These are phyloP conservation scores for Fusarium sp. DNA, from an alignment of 2,329 filamentous ascomycete species.

Conservation along the genomic window DNA sequence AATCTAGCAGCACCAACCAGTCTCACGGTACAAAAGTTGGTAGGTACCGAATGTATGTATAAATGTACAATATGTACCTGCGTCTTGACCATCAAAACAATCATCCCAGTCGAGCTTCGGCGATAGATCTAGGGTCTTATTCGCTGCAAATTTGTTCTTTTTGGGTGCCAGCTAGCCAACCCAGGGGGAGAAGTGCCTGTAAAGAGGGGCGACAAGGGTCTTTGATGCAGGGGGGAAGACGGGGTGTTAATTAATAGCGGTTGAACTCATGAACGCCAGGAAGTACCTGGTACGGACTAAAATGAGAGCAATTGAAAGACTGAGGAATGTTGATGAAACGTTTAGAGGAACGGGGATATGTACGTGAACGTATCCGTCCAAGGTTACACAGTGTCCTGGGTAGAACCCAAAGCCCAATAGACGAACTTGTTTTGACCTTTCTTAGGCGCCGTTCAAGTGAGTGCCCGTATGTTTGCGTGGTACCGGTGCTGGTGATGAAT, in stretches of 20 bases:
- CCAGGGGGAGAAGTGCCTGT: constrained; percentile 15
- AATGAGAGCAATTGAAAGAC: constrained; percentile 6
- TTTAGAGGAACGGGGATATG: constrained; percentile 16
- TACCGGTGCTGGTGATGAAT: background rate
- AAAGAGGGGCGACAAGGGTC: constrained; percentile 33
- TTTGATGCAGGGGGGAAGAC: constrained; percentile 38
- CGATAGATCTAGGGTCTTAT: constrained; percentile 14
- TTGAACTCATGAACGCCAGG: constrained; percentile 16
- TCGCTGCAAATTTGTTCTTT: constrained; percentile 7
- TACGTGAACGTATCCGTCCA: constrained; percentile 23
- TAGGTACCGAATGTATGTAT: background rate
- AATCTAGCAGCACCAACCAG: constrained; percentile 5
- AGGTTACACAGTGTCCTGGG: background rate
- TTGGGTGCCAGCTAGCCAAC: background rate
- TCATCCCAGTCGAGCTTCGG: constrained; percentile 16
- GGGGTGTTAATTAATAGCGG: constrained; percentile 28
- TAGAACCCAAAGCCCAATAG: background rate
- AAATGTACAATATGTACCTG: constrained; percentile 9
- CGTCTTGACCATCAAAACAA: constrained; percentile 16
- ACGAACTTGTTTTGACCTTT: background rate
- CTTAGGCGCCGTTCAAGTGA: constrained; percentile 9
- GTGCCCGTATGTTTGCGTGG: constrained; percentile 22
- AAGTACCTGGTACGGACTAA: constrained; percentile 16
- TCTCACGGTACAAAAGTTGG: background rate
- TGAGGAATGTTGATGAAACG: constrained; percentile 38